Base-by-base conservation (phyloP, 2,329 filamentous ascomycete species). In the Zymoseptoria passerinii region DNA sequence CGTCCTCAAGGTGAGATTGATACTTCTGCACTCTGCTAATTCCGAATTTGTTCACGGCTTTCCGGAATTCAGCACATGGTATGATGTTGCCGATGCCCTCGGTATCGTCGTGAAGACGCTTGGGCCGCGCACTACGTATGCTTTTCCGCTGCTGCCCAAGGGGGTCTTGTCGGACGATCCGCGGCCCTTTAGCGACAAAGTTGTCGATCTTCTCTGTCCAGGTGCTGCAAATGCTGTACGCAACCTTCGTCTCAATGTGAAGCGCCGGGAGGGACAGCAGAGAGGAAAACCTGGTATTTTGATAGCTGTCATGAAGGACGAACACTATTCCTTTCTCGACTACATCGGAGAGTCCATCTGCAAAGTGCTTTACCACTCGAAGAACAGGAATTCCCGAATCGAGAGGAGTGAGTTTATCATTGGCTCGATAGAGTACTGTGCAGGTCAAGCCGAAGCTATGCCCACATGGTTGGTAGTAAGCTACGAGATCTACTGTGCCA, bases 401-500 rank as follows among this genome's bases (percentile, higher is more conserved):
- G 48, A 50, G 18, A 19, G 48, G 23, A 50, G 48, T 19, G 48
- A 50, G 48, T 50, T 50, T 18, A 50, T 50, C 23, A 27, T 50
- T 18, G 48, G 48, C 16, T 16, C 19, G 48, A 16, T 50, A n/a
- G 18, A 50, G 48, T 50, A 50, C 23, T 20, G 48, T 27, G 48
- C 48, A 50, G 48, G 48, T 27, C 48, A 9, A 20, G 8, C 20
- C 3, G 9, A 48, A 4, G 52, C 51, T 13, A 53, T 54, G 28
- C 28, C 59, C 1, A 52, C 53, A 50, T 59, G 59, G 57, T 10
- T 58, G 4, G 53, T 56, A 13, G 48, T 57, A 2, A 54, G 52
- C 8, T 56, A 44, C 35, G 55, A 59, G 35, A 61, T 55, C n/a
- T 61, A 61, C 50, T 52, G 52, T n/a, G 56, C 57, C 50, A 56